phyloP scores from a whole-genome alignment of 331 rosid genomes.

The Acacia concinna region DNA sequence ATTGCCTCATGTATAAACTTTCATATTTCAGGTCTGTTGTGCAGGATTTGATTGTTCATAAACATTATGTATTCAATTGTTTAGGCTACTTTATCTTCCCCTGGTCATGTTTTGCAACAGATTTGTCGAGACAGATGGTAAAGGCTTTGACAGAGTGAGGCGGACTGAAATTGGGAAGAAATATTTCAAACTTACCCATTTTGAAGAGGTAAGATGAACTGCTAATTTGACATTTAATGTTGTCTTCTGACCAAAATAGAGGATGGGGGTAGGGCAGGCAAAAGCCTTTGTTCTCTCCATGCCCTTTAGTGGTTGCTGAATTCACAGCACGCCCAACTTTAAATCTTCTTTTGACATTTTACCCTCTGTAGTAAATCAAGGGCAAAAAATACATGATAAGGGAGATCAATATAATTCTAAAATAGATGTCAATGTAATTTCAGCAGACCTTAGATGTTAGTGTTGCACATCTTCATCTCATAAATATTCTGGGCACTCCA shows the following conservation, averaged over 20 bases:
- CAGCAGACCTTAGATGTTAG: not conserved
- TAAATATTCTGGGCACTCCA: not conserved
- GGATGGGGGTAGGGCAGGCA: not conserved
- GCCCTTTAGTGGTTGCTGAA: not conserved
- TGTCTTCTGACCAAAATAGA: not conserved
- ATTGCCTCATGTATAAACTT: slow-evolving; percentile 95
- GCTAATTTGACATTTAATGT: not conserved
- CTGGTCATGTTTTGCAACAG: slow-evolving; percentile 44
- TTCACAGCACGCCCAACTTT: not conserved
- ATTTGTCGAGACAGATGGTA: slow-evolving; percentile 97
- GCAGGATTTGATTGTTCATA: slow-evolving; percentile 28
- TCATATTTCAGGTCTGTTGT: slow-evolving; percentile 86
- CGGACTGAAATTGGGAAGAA: slow-evolving; percentile 95
- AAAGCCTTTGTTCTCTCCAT: not conserved
- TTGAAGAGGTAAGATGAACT: slow-evolving; percentile 78
- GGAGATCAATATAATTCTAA: not conserved
- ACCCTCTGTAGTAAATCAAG: not conserved
- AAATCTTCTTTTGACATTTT: not conserved
- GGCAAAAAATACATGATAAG: not conserved
- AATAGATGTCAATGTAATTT: not conserved
- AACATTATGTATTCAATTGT: slow-evolving; percentile 17
- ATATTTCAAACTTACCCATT: slow-evolving; percentile 88
- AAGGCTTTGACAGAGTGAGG: slow-evolving; percentile 91
- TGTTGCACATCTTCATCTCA: not conserved
- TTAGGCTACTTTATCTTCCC: slow-evolving; percentile 20